These are phyloP conservation scores for Helminthosporium solani DNA, from an alignment of 2,329 filamentous ascomycete genomes.

Conservation along the genomic window DNA sequence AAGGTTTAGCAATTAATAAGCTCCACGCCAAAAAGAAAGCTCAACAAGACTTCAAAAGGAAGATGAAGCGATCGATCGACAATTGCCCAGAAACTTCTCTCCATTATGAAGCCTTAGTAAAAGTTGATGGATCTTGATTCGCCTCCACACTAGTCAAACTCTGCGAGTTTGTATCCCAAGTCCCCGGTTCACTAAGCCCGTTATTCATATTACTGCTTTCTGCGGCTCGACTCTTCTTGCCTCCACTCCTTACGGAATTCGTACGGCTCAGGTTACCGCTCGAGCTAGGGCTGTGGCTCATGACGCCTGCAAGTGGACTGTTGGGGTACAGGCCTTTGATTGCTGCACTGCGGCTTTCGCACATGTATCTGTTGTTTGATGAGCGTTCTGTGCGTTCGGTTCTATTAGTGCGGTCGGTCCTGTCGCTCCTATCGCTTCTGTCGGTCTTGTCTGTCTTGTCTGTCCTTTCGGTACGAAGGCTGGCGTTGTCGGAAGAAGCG, in stretches of 20 bases:
- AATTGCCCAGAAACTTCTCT: no score
- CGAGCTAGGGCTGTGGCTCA: conserved; percentile 10
- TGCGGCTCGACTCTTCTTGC: conserved; percentile 3
- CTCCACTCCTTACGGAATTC: conserved; percentile 10
- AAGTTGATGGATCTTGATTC: not conserved
- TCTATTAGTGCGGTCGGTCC: conserved; percentile 18
- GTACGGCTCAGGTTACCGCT: conserved; percentile 5
- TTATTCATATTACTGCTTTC: conserved; percentile 1
- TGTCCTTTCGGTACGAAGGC: conserved; percentile 9
- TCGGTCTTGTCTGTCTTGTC: conserved; percentile 22
- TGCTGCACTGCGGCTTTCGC: conserved; percentile 40
- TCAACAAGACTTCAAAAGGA: not conserved
- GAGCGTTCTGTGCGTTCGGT: conserved; percentile 19
- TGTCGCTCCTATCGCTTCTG: conserved; percentile 17
- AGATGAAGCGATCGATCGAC: not conserved
- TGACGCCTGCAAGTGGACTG: conserved; percentile 22
- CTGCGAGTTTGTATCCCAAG: conserved; percentile 4
- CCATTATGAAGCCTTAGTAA: not conserved
- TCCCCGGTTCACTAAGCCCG: not conserved
- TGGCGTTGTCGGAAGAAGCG: conserved; percentile 11
- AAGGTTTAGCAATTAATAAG: no score
- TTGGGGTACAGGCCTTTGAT: conserved; percentile 43
- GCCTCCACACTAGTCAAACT: conserved; percentile 2
- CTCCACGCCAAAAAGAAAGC: not conserved
- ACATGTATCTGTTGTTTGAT: conserved; percentile 32